phyloP scores from a whole-genome alignment of 2,329 filamentous ascomycete genomes.

The Claviceps paspali region DNA sequence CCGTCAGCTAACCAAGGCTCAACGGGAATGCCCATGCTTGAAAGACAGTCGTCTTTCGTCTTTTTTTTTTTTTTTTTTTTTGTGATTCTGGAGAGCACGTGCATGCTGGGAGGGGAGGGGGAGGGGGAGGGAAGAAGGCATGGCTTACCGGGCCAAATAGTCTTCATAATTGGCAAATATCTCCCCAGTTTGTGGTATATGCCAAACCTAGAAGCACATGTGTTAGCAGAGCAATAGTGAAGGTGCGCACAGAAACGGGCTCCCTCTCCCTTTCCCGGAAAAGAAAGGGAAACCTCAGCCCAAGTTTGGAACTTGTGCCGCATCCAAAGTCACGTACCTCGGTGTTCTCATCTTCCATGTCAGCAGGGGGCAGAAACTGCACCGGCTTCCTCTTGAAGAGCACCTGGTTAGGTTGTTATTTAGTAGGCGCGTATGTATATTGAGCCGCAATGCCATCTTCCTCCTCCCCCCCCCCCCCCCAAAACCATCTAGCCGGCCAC shows the following conservation, averaged over 20 bases:
- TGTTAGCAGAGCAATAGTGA: neutral
- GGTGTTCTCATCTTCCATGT: constrained; percentile 62
- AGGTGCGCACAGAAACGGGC: no score
- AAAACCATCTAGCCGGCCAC: neutral
- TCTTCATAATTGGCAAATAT: constrained; percentile 79
- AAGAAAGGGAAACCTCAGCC: no score
- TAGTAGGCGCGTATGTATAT: no score
- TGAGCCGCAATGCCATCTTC: no score
- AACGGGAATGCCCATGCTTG: no score
- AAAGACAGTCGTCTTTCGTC: no score
- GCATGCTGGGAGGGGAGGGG: no score
- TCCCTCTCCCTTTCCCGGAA: no score
- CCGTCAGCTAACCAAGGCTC: neutral
- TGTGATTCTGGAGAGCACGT: neutral
- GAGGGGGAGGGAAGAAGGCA: no score
- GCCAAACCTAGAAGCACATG: constrained; percentile 61
- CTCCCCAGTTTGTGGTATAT: constrained; percentile 79
- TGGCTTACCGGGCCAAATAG: constrained; percentile 62
- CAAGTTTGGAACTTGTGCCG: constrained; percentile 1
- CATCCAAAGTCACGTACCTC: constrained; percentile 47
- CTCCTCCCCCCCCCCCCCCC: no score
- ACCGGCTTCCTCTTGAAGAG: constrained; percentile 94
- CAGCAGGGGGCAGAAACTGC: constrained; percentile 56
- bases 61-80: no score
- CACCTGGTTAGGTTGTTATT: constrained; percentile 62